These are phyloP conservation scores for Volutella citrinella DNA, from an alignment of 2,329 filamentous ascomycete genomes.

Conservation along the genomic window DNA sequence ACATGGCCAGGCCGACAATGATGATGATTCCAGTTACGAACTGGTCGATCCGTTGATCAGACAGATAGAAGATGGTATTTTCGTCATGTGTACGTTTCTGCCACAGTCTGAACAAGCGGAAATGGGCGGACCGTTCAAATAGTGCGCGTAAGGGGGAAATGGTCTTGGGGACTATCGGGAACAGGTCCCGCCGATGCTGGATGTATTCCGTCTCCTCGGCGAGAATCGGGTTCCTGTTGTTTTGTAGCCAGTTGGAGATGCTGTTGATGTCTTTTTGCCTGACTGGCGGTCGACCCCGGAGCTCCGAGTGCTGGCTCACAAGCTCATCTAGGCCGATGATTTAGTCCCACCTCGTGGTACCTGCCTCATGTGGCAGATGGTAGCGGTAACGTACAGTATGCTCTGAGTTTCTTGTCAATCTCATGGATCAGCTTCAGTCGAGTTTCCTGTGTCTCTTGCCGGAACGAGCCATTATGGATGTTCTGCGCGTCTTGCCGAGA, in stretches of 20 bases:
- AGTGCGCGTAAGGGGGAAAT: conserved; percentile 10
- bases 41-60: conserved; percentile 17
- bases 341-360: too few species aligned
- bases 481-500: conserved; percentile 15
- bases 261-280: conserved; percentile 22
- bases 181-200: conserved; percentile 16
- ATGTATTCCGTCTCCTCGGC: conserved; percentile 14
- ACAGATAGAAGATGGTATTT: conserved; percentile 7
- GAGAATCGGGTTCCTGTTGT: conserved; percentile 13
- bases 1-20: conserved; percentile 24
- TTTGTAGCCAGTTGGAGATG: conserved; percentile 20
- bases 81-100: conserved; percentile 8
- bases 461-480: conserved; percentile 26
- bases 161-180: conserved; percentile 8
- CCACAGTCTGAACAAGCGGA: too few species aligned
- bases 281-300: conserved; percentile 14
- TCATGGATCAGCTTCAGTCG: conserved; percentile 13
- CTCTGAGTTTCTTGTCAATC: conserved; percentile 12
- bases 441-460: conserved; percentile 21
- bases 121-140: too few species aligned
- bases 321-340: conserved; percentile 20
- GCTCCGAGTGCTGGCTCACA: conserved; percentile 19
- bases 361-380: too few species aligned
- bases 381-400: conserved; percentile 25
- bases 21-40: conserved; percentile 23